A percentile compares a stretch with the other conserved stretches of the same genome.
phyloP scores from a whole-genome alignment of 73 alveolate genomes.

The Uronychia setigera region DNA sequence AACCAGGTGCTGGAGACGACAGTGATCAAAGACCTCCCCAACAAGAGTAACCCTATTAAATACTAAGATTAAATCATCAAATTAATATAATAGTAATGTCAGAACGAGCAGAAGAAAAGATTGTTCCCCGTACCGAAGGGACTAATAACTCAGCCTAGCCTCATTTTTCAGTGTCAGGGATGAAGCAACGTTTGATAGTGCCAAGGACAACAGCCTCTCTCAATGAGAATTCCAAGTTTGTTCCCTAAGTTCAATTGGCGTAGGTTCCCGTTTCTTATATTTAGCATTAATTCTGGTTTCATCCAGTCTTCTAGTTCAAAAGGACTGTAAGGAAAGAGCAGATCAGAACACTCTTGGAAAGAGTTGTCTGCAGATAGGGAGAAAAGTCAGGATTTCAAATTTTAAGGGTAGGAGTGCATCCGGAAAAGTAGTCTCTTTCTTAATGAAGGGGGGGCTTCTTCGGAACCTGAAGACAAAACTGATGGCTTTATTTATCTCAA shows the following conservation, averaged over 20 bases:
- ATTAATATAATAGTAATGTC: too few relatives aligned
- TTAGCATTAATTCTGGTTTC: not conserved
- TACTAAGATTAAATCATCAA: not conserved
- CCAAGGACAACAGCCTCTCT: not conserved
- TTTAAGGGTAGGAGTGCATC: not conserved
- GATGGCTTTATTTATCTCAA: not conserved
- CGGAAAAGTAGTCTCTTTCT: not conserved
- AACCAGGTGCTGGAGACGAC: slow-evolving; percentile 8
- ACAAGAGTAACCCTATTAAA: not conserved
- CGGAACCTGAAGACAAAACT: not conserved
- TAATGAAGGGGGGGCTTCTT: not conserved
- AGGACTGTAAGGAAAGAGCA: not conserved
- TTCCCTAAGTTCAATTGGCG: not conserved
- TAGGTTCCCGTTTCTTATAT: not conserved
- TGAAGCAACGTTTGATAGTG: not conserved
- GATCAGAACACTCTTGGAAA: not conserved
- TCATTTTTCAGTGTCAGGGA: not conserved
- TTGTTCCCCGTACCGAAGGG: not conserved
- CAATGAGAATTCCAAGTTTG: not conserved
- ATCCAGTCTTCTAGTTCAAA: not conserved
- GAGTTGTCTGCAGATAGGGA: not conserved
- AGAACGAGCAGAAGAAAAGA: not conserved
- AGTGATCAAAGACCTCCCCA: slow-evolving; percentile 11
- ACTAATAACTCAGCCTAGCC: not conserved
- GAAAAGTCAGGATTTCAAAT: not conserved